Base-by-base conservation (phyloP, 2,329 filamentous ascomycete species). In the Monilinia fructigena region DNA sequence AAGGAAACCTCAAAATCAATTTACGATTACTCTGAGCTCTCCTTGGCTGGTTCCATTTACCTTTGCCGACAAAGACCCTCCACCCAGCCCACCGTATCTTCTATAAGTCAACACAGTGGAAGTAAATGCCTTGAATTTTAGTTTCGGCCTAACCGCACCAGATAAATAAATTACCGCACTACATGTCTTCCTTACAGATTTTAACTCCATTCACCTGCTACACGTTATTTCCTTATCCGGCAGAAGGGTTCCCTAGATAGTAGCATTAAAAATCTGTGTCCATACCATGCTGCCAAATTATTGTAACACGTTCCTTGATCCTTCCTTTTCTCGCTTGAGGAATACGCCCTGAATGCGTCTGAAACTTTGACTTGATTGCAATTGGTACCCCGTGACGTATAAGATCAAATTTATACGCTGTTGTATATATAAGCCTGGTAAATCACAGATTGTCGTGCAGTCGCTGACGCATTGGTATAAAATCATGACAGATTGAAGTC, bases 101-200 rank as follows among this genome's bases (percentile, higher is more conserved):
- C 48, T 16, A 42, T 28, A 42, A 11, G 48, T 42, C 12, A 63
- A 55, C 23, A 40, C 47, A 42, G 23, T 28, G 42, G 18, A 55
- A 55, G 38, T 53, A 31, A 55, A 53, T 54, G 31, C 23, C 48
- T 53, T 63, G 28, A 16, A 63, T 63, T 63, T 62, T 63, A 42
- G 60, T 53, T 53, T 55, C 28, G 60, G 48, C 28, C 26, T 20
- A 63, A 53, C 20, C n/a, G 40, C 60, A 54, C 48, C 35, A 42
- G 12, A 54, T 63, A 63, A 48, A 54, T 40, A 53, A 55, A 63
- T 23, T 63, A 16, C 60, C 23, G 38, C 35, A 26, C 60, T 63
- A 63, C 23, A 63, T 63, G 35, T 55, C 60, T 40, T 16, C 47
- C 48, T 42, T 23, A 28, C 31, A 55, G 26, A 42, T 42, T 42